Percentiles rank a stretch among this genome's conserved stretches.
phyloP scores from a whole-genome alignment of 2,329 filamentous ascomycete genomes.

The Colletotrichum scovillei region DNA sequence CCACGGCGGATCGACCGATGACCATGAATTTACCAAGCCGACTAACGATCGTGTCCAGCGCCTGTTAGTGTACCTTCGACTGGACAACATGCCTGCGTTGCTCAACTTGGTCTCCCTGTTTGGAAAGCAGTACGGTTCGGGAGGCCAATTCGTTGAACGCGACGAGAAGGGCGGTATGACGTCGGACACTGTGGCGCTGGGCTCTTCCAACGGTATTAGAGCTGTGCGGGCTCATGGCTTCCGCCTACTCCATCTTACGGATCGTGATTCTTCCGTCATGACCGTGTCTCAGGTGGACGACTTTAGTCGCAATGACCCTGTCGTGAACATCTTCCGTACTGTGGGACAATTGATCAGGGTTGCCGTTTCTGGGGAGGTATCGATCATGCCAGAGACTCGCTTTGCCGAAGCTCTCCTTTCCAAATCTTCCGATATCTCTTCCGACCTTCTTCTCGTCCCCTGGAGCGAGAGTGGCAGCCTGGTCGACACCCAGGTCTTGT shows the following conservation, averaged over 20 bases:
- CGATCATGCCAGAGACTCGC: constrained; percentile 80
- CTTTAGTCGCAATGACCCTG: constrained; percentile 78
- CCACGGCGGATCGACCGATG: constrained; percentile 41
- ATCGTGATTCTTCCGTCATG: constrained; percentile 96
- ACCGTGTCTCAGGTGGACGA: constrained; percentile 87
- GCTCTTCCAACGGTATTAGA: not conserved
- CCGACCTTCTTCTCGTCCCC: constrained; percentile 84
- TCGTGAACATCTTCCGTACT: constrained; percentile 91
- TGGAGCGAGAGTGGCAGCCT: constrained; percentile 89
- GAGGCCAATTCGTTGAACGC: constrained; percentile 38
- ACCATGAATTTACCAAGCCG: constrained; percentile 60
- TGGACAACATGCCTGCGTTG: constrained; percentile 85
- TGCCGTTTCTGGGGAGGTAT: constrained; percentile 83
- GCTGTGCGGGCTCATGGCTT: constrained; percentile 83
- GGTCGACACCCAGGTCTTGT: constrained; percentile 42
- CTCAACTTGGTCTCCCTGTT: constrained; percentile 87
- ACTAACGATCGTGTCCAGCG: constrained; percentile 64
- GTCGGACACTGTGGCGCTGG: not conserved
- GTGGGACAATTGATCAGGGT: constrained; percentile 88
- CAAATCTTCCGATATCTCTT: constrained; percentile 75
- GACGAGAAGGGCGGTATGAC: constrained; percentile 2
- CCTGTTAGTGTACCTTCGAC: constrained; percentile 82
- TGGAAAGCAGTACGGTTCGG: constrained; percentile 54
- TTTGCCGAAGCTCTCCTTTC: constrained; percentile 82
- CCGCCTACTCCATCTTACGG: constrained; percentile 87